These are phyloP conservation scores for Populus trichocarpa DNA, from an alignment of 441 rosid species.

Conservation along the genomic window DNA sequence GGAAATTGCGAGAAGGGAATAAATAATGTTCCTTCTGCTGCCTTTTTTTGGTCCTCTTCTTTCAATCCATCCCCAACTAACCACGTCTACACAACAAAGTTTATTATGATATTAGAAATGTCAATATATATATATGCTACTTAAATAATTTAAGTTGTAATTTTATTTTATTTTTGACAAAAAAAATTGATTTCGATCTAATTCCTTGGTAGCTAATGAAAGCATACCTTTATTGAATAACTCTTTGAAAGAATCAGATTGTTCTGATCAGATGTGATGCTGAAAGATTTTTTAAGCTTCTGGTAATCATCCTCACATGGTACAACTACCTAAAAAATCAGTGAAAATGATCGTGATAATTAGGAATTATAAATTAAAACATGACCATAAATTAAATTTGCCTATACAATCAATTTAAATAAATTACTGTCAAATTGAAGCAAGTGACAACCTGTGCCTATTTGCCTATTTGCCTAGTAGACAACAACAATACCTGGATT, in stretches of 20 bases:
- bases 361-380: no score
- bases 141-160: no score
- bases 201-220: no score
- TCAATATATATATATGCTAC: no score
- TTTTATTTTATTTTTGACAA: no score
- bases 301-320: conserved; percentile 27
- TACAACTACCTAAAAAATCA: conserved; percentile 28
- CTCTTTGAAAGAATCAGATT: conserved; percentile 29
- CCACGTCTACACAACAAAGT: conserved; percentile 36
- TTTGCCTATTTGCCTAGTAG: no score
- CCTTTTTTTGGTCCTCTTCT: conserved; percentile 48
- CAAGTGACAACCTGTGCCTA: no score
- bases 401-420: no score
- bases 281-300: conserved; percentile 31
- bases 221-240: conserved; percentile 27
- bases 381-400: no score
- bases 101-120: no score
- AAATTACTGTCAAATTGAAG: neutral
- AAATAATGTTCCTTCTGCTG: conserved; percentile 53
- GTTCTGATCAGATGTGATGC: neutral
- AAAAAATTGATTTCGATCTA: no score
- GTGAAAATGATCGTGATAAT: no score
- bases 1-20: conserved; percentile 60
- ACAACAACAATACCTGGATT: conserved; percentile 32
- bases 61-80: conserved; percentile 49